Evolutionary conservation across 2,329 filamentous ascomycete genomes (phyloP).

Genomic region (Pseudocercospora eumusae): DNA sequence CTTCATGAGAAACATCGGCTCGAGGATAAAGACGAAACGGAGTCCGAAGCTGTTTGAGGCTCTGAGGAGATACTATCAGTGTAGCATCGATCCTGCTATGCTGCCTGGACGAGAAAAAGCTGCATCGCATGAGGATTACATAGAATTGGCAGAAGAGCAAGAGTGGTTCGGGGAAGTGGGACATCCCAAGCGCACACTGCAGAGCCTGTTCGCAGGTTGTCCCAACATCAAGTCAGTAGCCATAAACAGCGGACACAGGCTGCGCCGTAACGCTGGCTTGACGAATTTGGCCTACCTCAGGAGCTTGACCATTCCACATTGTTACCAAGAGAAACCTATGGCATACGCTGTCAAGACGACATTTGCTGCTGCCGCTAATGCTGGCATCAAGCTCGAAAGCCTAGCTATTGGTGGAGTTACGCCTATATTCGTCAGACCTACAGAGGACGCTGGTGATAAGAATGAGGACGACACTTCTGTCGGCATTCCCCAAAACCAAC

Average conservation of each 20-base stretch:
- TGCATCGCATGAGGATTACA: neutral
- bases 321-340: neutral
- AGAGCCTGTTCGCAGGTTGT: neutral
- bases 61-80: neutral
- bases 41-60: neutral
- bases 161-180: neutral
- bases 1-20: neutral
- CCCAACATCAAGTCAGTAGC: neutral
- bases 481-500: neutral
- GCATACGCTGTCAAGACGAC: neutral
- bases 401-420: neutral
- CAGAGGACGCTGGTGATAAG: neutral
- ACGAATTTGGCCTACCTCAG: neutral
- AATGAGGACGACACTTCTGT: too few species aligned
- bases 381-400: slow-evolving; percentile 1
- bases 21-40: neutral
- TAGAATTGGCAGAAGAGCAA: neutral
- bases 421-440: neutral
- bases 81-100: neutral
- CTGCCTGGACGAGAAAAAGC: neutral
- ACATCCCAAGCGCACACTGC: neutral
- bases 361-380: neutral
- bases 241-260: neutral
- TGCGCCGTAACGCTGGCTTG: neutral
- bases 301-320: neutral